These are phyloP conservation scores for Knufia petricola DNA, from an alignment of 2,329 filamentous ascomycete species.

Conservation along the genomic window DNA sequence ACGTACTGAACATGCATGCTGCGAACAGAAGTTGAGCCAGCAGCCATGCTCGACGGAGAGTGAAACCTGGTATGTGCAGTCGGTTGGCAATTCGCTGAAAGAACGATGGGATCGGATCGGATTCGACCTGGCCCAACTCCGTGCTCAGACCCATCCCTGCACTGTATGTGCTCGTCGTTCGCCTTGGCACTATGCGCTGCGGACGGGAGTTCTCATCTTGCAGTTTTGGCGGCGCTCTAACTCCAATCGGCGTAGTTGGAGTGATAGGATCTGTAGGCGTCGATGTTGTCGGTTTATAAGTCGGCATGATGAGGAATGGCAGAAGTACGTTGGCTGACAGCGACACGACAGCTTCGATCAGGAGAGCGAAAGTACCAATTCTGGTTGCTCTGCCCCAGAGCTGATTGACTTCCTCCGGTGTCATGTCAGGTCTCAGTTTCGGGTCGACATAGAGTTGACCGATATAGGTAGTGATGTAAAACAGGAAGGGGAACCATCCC, in stretches of 20 bases:
- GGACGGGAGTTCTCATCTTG: not conserved
- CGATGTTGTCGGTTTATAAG: slow-evolving; percentile 42
- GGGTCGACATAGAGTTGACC: slow-evolving; percentile 88
- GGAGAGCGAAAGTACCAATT: slow-evolving; percentile 76
- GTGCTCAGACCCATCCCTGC: slow-evolving; percentile 4
- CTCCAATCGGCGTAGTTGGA: not conserved
- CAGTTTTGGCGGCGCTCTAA: not conserved
- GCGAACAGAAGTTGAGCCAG: slow-evolving; percentile 76
- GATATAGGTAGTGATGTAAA: slow-evolving; percentile 90
- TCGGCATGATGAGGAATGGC: slow-evolving; percentile 75
- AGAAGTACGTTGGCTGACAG: slow-evolving; percentile 72
- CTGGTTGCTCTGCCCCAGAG: slow-evolving; percentile 79
- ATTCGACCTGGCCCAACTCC: not conserved
- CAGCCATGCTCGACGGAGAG: slow-evolving; percentile 81
- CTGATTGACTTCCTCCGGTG: slow-evolving; percentile 62
- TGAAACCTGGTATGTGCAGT: slow-evolving; percentile 71
- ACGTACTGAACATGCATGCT: slow-evolving; percentile 65
- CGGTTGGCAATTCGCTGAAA: slow-evolving; percentile 42
- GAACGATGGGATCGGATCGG: slow-evolving; percentile 10
- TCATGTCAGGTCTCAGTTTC: slow-evolving; percentile 67
- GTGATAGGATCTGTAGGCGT: slow-evolving; percentile 4
- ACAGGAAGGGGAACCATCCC: slow-evolving; percentile 90
- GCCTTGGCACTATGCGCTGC: not conserved
- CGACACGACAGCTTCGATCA: slow-evolving; percentile 80
- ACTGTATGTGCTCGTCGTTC: slow-evolving; percentile 1